Percentiles rank a stretch among this genome's conserved stretches.
Conservation (phyloP, 495 filamentous ascomycete species). For the Chaetomium cochliodes region DNA sequence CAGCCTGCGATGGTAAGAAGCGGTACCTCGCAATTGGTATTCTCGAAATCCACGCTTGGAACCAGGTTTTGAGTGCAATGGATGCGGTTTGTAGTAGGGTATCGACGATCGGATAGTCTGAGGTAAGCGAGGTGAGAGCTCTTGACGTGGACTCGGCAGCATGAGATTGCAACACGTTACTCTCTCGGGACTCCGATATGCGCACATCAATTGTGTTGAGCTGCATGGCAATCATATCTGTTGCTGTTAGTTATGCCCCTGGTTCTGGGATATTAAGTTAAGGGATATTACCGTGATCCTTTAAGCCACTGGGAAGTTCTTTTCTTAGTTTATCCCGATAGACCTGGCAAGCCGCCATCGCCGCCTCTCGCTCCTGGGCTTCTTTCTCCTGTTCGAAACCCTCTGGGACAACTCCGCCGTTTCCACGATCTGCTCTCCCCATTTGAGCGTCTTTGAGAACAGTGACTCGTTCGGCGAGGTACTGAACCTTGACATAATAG, state of each 20-base stretch:
- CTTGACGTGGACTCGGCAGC: not conserved
- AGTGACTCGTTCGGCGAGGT: conserved; percentile 40
- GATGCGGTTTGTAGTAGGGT: not conserved
- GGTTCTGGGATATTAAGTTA: not conserved
- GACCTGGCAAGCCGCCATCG: not conserved
- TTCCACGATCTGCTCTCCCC: conserved; percentile 5
- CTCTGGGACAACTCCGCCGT: not conserved
- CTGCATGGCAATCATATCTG: conserved; percentile 16
- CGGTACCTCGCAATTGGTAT: conserved; percentile 42
- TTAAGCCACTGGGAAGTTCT: not conserved
- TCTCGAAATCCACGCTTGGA: conserved; percentile 41
- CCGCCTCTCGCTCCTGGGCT: not conserved
- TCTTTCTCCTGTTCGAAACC: not conserved
- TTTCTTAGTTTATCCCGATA: not conserved
- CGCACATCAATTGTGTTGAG: conserved; percentile 18
- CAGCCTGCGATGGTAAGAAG: conserved; percentile 37
- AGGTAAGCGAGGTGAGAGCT: not conserved
- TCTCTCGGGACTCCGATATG: conserved; percentile 10
- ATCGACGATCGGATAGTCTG: not conserved
- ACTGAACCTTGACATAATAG: conserved; percentile 40
- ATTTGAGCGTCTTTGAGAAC: conserved; percentile 30
- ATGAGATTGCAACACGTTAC: not conserved
- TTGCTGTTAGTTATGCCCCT: conserved; percentile 1
- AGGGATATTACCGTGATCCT: not conserved
- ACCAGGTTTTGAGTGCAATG: conserved; percentile 36